phyloP scores from a whole-genome alignment of 2,329 filamentous ascomycete species.

The Cladosporium colombiae region DNA sequence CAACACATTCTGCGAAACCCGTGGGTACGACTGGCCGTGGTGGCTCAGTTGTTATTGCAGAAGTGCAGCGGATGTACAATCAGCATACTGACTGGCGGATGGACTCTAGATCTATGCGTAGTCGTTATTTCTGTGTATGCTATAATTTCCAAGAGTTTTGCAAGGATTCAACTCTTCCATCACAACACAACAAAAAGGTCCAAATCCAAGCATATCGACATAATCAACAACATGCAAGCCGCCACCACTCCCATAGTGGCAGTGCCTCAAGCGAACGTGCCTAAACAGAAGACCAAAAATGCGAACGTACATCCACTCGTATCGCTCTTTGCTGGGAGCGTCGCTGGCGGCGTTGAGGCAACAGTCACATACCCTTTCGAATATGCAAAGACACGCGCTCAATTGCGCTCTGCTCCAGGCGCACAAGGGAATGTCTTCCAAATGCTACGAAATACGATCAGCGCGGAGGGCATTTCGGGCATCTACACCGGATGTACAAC shows the following conservation, averaged over 20 bases:
- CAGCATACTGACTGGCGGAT: neutral
- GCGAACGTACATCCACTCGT: conserved; percentile 33
- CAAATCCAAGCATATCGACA: neutral
- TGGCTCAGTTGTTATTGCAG: neutral
- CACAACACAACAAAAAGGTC: neutral
- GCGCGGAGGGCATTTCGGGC: conserved; percentile 30
- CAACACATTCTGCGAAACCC: neutral
- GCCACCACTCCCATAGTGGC: neutral
- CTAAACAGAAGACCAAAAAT: conserved; percentile 5
- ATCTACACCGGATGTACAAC: conserved; percentile 38
- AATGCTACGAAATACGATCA: conserved; percentile 28
- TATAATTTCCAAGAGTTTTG: neutral
- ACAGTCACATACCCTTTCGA: conserved; percentile 47
- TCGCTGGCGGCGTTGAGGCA: conserved; percentile 57
- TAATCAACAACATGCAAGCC: conserved; percentile 9
- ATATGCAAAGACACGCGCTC: conserved; percentile 38
- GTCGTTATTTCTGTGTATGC: neutral
- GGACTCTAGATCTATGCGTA: neutral
- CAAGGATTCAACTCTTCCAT: neutral
- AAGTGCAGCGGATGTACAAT: neutral
- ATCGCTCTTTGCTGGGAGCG: conserved; percentile 53
- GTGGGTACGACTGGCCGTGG: neutral
- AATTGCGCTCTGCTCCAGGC: conserved; percentile 28
- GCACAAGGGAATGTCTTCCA: conserved; percentile 30
- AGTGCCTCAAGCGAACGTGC: neutral